Evolutionary conservation across 2,329 filamentous ascomycete genomes (phyloP).

Genomic region (Rhinocladiella mackenziei): DNA sequence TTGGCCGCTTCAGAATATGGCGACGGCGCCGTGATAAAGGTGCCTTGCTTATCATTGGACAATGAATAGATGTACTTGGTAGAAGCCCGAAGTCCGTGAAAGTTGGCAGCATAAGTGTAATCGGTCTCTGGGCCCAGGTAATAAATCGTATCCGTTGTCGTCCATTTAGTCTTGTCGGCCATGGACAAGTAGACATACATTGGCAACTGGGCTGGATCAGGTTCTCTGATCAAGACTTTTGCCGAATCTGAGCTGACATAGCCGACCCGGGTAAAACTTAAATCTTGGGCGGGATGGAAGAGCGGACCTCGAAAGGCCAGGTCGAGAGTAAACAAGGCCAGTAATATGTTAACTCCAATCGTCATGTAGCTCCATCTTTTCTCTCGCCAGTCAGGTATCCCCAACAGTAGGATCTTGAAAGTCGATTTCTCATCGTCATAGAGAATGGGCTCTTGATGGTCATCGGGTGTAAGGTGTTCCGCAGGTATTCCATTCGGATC

Average conservation of each 20-base stretch:
- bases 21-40: slow-evolving; percentile 72
- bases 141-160: slow-evolving; percentile 58
- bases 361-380: slow-evolving; percentile 62
- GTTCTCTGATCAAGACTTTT: slow-evolving; percentile 79
- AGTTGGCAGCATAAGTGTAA: slow-evolving; percentile 67
- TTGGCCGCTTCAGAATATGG: slow-evolving; percentile 61
- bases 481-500: slow-evolving; percentile 23
- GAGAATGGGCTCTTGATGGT: slow-evolving; percentile 60
- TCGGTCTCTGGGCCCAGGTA: slow-evolving; percentile 73
- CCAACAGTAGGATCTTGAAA: slow-evolving; percentile 66
- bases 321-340: slow-evolving; percentile 70
- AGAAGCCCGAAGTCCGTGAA: slow-evolving; percentile 65
- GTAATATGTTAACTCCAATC: slow-evolving; percentile 65
- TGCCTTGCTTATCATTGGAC: slow-evolving; percentile 81
- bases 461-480: slow-evolving; percentile 46
- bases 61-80: slow-evolving; percentile 77
- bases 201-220: slow-evolving; percentile 69
- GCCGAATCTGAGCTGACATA: slow-evolving; percentile 79
- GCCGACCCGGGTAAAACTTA: slow-evolving; percentile 82
- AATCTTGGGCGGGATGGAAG: slow-evolving; percentile 65
- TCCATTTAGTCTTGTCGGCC: slow-evolving; percentile 49
- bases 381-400: slow-evolving; percentile 70
- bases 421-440: slow-evolving; percentile 56
- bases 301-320: slow-evolving; percentile 69
- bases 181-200: slow-evolving; percentile 61